Conservation (phyloP, 768 basidiomycete species). For the Hirschioporus abietinus region DNA sequence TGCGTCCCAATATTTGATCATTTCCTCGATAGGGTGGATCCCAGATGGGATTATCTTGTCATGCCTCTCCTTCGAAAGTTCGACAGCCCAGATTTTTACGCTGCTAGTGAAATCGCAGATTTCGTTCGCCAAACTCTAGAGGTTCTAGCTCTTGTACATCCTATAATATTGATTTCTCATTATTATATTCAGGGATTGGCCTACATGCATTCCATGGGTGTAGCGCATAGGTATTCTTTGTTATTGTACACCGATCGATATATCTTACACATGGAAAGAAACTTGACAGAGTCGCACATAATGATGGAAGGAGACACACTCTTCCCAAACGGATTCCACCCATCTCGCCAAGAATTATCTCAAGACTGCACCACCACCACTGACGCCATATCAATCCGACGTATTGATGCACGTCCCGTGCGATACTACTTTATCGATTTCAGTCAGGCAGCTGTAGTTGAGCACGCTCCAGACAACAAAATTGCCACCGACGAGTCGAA, state of each 20-base stretch:
- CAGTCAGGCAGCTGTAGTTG: not conserved
- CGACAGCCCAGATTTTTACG: conserved; percentile 28
- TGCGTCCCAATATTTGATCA: conserved; percentile 18
- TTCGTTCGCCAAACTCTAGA: conserved; percentile 12
- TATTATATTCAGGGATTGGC: not conserved
- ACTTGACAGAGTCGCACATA: conserved; percentile 23
- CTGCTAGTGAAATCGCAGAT: conserved; percentile 13
- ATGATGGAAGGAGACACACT: conserved; percentile 34
- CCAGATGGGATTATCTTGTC: conserved; percentile 18
- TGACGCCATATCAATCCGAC: not conserved
- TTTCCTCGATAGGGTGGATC: conserved; percentile 13
- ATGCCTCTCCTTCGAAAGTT: conserved; percentile 37
- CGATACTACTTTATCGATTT: conserved; percentile 2
- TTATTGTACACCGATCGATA: too few relatives aligned
- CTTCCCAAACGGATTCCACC: conserved; percentile 32
- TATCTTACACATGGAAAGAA: conserved; percentile 9
- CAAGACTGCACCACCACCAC: not conserved
- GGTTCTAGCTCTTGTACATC: too few relatives aligned
- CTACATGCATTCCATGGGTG: conserved; percentile 9
- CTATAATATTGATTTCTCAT: too few relatives aligned
- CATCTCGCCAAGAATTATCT: conserved; percentile 7
- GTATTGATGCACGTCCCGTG: not conserved
- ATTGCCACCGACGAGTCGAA: too few relatives aligned
- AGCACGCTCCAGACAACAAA: too few relatives aligned
- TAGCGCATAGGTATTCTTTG: conserved; percentile 14